Evolutionary conservation across 2,329 filamentous ascomycete species (phyloP).

Genomic region (Calonectria henricotiae): DNA sequence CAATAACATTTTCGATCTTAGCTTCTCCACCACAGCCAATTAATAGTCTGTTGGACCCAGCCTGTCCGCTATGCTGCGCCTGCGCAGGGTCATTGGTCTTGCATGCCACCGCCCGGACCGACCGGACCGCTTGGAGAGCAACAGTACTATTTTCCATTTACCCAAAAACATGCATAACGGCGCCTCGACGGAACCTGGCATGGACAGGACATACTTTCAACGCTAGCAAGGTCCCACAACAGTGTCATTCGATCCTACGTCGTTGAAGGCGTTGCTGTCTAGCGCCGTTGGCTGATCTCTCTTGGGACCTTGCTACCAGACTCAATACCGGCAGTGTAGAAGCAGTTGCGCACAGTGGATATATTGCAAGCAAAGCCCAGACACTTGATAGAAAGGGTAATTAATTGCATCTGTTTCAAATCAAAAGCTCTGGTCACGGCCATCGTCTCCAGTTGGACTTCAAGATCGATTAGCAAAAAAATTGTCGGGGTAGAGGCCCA

Average conservation of each 20-base stretch:
- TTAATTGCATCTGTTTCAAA: no score
- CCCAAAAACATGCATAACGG: neutral
- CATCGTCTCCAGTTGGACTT: neutral
- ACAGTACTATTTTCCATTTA: neutral
- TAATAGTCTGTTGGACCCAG: neutral
- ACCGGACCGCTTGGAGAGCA: neutral
- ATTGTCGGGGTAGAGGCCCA: neutral
- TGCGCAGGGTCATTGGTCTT: neutral
- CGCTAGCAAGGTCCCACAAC: neutral
- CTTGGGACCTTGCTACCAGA: neutral
- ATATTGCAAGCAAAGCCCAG: no score
- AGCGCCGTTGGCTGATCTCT: neutral
- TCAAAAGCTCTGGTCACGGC: no score
- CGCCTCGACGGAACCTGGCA: neutral
- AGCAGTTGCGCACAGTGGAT: no score
- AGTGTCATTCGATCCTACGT: neutral
- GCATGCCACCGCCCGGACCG: neutral
- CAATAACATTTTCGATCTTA: neutral
- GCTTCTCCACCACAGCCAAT: neutral
- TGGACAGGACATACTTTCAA: no score
- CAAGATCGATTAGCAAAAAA: no score
- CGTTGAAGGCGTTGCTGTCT: neutral
- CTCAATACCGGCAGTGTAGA: no score
- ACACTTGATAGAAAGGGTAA: no score
- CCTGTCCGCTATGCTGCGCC: neutral